A percentile compares a stretch with the other conserved stretches of the same genome.
Conservation (phyloP, 2,329 filamentous ascomycete genomes). For the Zalaria obscura region DNA sequence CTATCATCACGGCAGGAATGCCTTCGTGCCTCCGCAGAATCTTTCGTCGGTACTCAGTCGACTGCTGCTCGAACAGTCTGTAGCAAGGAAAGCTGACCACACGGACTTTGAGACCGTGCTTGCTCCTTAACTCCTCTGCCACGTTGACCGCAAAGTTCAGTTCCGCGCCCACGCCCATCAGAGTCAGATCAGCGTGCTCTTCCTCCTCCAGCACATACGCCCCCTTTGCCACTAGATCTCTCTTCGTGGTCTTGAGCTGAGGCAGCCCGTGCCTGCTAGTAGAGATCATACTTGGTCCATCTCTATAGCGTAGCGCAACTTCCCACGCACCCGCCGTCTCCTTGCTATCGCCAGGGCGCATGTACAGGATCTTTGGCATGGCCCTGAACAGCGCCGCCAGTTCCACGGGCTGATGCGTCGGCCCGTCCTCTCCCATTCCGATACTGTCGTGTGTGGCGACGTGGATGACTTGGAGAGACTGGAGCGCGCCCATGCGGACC, state of each 20-base stretch:
- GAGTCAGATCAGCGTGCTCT: constrained; percentile 25
- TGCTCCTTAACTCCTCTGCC: constrained; percentile 20
- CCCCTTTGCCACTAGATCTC: constrained; percentile 24
- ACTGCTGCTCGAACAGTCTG: constrained; percentile 34
- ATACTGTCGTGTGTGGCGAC: constrained; percentile 25
- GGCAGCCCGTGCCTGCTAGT: constrained; percentile 27
- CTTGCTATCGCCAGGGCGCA: constrained; percentile 21
- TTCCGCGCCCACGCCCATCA: constrained; percentile 38
- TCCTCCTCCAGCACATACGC: constrained; percentile 27
- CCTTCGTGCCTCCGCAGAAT: constrained; percentile 29
- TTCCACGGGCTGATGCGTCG: constrained; percentile 24
- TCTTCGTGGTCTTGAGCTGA: constrained; percentile 23
- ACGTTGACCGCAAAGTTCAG: constrained; percentile 32
- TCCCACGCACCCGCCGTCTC: constrained; percentile 28
- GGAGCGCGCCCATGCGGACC: constrained; percentile 23
- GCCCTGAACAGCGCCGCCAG: constrained; percentile 20
- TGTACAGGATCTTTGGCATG: constrained; percentile 24
- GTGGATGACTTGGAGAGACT: constrained; percentile 21
- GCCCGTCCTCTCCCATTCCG: constrained; percentile 22
- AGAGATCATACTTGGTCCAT: constrained; percentile 29
- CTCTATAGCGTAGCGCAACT: constrained; percentile 23
- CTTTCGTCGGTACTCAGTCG: constrained; percentile 29
- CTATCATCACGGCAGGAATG: constrained; percentile 41
- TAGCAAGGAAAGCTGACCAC: constrained; percentile 38
- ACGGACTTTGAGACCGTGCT: constrained; percentile 26